Conservation (phyloP, 805 yeast genomes). For the Saccharomycopsis sp. region DNA sequence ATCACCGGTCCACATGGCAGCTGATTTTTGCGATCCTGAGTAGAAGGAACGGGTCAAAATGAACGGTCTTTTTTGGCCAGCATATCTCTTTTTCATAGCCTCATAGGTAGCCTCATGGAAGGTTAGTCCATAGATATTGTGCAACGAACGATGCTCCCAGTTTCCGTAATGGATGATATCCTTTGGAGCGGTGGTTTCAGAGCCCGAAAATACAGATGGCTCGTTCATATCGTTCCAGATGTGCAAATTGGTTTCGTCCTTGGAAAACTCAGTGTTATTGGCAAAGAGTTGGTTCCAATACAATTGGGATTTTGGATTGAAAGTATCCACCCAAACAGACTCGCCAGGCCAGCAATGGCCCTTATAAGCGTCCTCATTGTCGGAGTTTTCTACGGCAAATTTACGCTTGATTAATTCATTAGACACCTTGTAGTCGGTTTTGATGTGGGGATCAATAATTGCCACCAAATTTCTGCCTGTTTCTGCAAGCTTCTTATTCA, state of each 20-base stretch:
- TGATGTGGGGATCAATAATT: conserved; percentile 89
- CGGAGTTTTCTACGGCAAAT: conserved; percentile 40
- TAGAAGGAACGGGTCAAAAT: conserved; percentile 79
- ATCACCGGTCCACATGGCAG: conserved; percentile 98
- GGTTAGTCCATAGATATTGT: conserved; percentile 76
- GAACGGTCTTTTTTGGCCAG: conserved; percentile 64
- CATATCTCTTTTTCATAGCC: conserved; percentile 50
- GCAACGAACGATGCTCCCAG: conserved; percentile 88
- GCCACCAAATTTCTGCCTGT: conserved; percentile 79
- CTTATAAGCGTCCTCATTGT: conserved; percentile 44
- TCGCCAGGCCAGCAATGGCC: conserved; percentile 99
- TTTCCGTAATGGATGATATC: conserved; percentile 72
- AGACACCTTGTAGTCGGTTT: conserved; percentile 61
- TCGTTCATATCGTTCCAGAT: conserved; percentile 99
- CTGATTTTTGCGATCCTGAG: conserved; percentile 85
- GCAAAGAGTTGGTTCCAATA: conserved; percentile 55
- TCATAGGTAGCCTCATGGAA: conserved; percentile 75
- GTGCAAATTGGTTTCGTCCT: conserved; percentile 56
- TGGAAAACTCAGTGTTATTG: conserved; percentile 41
- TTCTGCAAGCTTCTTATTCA: conserved; percentile 58
- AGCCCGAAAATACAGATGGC: conserved; percentile 91
- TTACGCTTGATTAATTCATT: conserved; percentile 38
- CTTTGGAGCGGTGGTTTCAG: conserved; percentile 86
- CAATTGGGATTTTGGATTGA: conserved; percentile 53
- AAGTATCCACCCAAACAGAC: conserved; percentile 86